Percentiles rank a stretch among this genome's conserved stretches.
phyloP scores from a whole-genome alignment of 352 stramenopile species.

The Pelagophyceae sp. region DNA sequence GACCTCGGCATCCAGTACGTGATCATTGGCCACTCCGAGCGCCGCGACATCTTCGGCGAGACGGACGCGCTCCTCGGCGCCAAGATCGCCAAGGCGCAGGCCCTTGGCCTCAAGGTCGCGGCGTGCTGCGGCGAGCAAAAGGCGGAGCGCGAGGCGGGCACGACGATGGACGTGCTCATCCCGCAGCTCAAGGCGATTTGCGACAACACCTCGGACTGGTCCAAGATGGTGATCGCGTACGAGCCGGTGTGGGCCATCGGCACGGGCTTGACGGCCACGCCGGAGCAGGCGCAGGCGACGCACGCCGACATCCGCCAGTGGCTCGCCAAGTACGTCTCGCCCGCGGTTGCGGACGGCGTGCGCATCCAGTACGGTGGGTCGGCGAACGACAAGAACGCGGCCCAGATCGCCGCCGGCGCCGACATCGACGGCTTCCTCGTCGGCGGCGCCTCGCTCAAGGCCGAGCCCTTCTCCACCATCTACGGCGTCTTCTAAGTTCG shows the following conservation, averaged over 20 bases:
- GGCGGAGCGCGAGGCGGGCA: constrained; percentile 72
- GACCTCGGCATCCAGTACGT: constrained; percentile 85
- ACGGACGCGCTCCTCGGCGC: constrained; percentile 56
- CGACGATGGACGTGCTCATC: constrained; percentile 84
- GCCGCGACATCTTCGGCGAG: constrained; percentile 60
- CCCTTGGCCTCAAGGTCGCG: constrained; percentile 84
- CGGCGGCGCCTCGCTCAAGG: constrained; percentile 86
- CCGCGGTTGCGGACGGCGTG: constrained; percentile 69
- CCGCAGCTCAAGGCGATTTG: constrained; percentile 80
- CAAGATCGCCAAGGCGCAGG: constrained; percentile 79
- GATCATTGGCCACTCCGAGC: constrained; percentile 91
- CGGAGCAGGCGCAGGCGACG: constrained; percentile 93
- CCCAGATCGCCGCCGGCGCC: constrained; percentile 77
- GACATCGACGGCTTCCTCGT: constrained; percentile 98
- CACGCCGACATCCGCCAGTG: constrained; percentile 56
- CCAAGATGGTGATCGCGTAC: constrained; percentile 89
- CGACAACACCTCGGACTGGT: constrained; percentile 77
- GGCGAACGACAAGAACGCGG: constrained; percentile 78
- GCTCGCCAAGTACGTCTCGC: constrained; percentile 58
- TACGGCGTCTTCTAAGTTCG: constrained; percentile 44
- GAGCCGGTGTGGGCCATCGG: constrained; percentile 95
- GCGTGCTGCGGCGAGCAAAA: constrained; percentile 94
- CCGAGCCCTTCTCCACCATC: constrained; percentile 80
- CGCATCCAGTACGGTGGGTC: constrained; percentile 96
- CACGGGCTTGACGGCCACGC: constrained; percentile 91